Base-by-base conservation (phyloP, 306 rosid genomes). In the Corylus americana region DNA sequence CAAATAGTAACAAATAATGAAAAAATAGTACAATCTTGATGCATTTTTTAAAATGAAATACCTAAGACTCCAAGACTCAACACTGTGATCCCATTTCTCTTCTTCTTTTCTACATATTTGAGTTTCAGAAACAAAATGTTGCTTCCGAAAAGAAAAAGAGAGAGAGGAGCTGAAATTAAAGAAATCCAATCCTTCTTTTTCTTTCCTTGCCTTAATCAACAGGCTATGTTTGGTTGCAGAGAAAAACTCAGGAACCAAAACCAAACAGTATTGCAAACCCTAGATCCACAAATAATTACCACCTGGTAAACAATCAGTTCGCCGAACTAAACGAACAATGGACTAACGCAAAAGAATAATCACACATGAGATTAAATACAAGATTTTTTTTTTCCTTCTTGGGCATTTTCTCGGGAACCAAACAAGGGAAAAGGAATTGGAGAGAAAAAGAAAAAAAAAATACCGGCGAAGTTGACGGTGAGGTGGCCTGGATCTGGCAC, bases 401-500 rank as follows among this genome's bases (percentile, higher is more conserved):
- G 51, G 37, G 42, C 45, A 44, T 0, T 63, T 55, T 35, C 42
- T 57, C 51, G 48, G 55, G 4, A 63, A 18, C 75, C 49, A 74
- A 35, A 49, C 37, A 59, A 66, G 75, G 14, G 55, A 76, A 39
- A 18, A 35, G 10, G 37, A 47, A 54, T 14, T 16, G 45, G 55
- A 16, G 5, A 73, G 48, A 57, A 48, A 42, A 14, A 50, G 12
- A 4, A 13, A 22, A 85, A 57, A 84, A 57, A 9, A 7, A 51
- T 42, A 92, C 98, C 97, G 76, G 85, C 63, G 79, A 94, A 94
- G 50, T 94, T 83, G 78, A 94, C 97, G 79, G 92, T 50, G 77
- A 77, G 79, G 1, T 80, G 92, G 8, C 91, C 87, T 70, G 93
- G 94, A 92, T 92, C 98, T 80, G 95, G 74, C 82, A 90, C 98